phyloP scores from a whole-genome alignment of 805 yeast species.

The Brettanomyces bruxellensis region DNA sequence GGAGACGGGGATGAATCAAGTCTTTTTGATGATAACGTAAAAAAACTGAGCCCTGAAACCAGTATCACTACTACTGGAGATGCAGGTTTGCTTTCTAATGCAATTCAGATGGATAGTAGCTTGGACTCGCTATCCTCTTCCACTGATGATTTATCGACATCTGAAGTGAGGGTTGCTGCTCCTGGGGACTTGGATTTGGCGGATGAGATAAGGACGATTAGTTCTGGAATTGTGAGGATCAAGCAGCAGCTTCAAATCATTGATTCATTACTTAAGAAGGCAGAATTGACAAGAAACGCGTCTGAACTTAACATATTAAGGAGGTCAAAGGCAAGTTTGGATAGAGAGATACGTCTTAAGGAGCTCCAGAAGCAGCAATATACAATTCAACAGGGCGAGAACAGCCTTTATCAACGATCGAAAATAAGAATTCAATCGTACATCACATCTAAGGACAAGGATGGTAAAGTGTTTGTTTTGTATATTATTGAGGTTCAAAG shows the following conservation, averaged over 20 bases:
- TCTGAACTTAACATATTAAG: constrained; percentile 58
- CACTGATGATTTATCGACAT: constrained; percentile 14
- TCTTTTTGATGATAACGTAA: constrained; percentile 8
- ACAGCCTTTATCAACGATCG: constrained; percentile 63
- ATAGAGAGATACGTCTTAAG: constrained; percentile 63
- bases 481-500: constrained; percentile 75
- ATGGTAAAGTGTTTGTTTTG: constrained; percentile 52
- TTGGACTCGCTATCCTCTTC: constrained; percentile 9
- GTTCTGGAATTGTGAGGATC: constrained; percentile 47
- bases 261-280: constrained; percentile 63
- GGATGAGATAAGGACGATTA: constrained; percentile 56
- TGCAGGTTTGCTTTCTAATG: too few species aligned
- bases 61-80: background rate
- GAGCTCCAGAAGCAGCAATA: constrained; percentile 74
- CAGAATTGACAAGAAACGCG: constrained; percentile 73
- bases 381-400: constrained; percentile 74
- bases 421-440: constrained; percentile 42
- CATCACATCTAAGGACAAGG: constrained; percentile 42
- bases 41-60: background rate
- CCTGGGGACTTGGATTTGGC: constrained; percentile 61
- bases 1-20: constrained; percentile 2
- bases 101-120: constrained; percentile 1
- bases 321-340: constrained; percentile 59
- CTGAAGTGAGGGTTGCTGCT: constrained; percentile 39
- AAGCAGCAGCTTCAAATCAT: constrained; percentile 56